Evolutionary conservation across 2,329 filamentous ascomycete genomes (phyloP), one percentile per base, ranked within the genome.

Genomic region (Coniochaeta prunicola): DNA sequence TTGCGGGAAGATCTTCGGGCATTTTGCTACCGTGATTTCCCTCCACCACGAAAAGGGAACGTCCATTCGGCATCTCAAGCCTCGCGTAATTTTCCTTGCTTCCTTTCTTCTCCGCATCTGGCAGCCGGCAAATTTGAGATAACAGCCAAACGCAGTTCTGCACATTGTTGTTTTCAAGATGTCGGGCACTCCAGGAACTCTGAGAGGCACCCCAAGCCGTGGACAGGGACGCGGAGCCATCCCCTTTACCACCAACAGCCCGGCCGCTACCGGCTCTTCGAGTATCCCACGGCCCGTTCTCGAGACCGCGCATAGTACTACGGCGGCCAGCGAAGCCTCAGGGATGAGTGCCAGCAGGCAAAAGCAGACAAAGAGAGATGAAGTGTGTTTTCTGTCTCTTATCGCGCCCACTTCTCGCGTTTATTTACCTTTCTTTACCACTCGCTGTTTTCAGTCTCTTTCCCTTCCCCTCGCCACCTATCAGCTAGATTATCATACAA

Each of bases 301-400:
- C 63, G 89, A 92, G 56, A 73, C 45, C 53, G 63, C 73, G 60
- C 77, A 80, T 60, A 70, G 68, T 60, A 63, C 68, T 40, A 76
- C 81, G 64, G 79, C 64, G 85, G 78, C 76, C 26, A 55, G 53
- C 24, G 88, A 89, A 66, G 76, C 72, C 61, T 75, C 71, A 64
- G 90, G 91, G 42, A 84, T 97, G 77, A 97, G 91, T 77, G 90
- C 92, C 67, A 97, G 93, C 75, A 87, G 94, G 70, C 90, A 94
- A 75, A 97, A 97, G 78, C 93, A 97, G 81, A 89, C 88, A 66
- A 97, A 97, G 79, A 88, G 92, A 76, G 94, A 99, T 87, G 94
- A 99, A 89, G 94, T 99, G 80, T 69, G 84, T 79, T 31, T 5
- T 1, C 28, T 30, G n/a, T 21, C 4, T 48, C 31, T 40, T 50